These are phyloP conservation scores for Poa annua DNA, from an alignment of 176 grass and related monocot species.

Conservation along the genomic window DNA sequence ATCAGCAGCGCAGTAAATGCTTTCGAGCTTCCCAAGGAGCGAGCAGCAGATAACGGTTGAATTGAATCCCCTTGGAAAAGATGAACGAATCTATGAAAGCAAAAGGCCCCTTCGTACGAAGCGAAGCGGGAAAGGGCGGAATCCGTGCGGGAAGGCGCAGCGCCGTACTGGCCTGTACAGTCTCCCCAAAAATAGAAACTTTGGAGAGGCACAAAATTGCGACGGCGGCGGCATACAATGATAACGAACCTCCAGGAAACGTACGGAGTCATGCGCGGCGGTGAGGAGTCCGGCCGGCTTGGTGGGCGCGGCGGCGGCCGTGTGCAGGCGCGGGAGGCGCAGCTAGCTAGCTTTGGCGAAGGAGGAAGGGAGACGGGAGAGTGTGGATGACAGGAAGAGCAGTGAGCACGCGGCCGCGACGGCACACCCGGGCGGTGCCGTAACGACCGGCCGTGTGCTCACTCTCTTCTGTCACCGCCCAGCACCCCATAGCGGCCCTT, in stretches of 20 bases:
- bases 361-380: neutral
- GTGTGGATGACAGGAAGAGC: constrained; percentile 64
- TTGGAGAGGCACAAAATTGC: neutral
- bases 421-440: constrained; percentile 60
- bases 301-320: constrained; percentile 33
- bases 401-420: constrained; percentile 74
- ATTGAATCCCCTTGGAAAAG: constrained; percentile 38
- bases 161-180: constrained; percentile 43
- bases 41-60: constrained; percentile 14
- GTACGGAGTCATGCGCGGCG: no score
- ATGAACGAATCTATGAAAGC: constrained; percentile 22
- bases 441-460: constrained; percentile 68
- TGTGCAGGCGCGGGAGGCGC: neutral
- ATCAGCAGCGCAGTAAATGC: constrained; percentile 5
- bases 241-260: no score
- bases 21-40: constrained; percentile 38
- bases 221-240: constrained; percentile 1
- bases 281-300: neutral
- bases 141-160: constrained; percentile 39
- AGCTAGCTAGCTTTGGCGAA: neutral
- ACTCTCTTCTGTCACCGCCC: constrained; percentile 77
- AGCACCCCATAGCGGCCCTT: neutral
- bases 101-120: constrained; percentile 29
- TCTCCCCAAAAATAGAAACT: constrained; percentile 39
- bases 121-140: constrained; percentile 39